Evolutionary conservation across 129 eudicot genomes (phyloP).

Genomic region (Chrysanthemum makinoi): DNA sequence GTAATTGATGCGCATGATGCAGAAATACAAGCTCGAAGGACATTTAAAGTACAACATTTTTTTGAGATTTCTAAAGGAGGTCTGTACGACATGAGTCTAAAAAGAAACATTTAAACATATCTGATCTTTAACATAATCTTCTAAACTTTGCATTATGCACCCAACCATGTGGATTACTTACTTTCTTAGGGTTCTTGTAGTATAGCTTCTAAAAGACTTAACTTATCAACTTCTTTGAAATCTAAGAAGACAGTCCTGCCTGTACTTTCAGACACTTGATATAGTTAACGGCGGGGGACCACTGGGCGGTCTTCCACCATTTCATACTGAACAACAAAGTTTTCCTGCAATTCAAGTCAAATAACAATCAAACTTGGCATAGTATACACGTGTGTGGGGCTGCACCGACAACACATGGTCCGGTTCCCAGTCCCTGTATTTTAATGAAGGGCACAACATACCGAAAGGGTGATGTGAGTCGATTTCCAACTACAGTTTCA

Average conservation of each 20-base stretch:
- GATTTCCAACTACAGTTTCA: not conserved
- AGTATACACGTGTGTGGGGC: not conserved
- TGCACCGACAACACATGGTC: not conserved
- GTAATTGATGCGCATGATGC: not conserved
- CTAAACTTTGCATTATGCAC: conserved; percentile 26
- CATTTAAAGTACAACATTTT: conserved; percentile 17
- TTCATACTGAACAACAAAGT: conserved; percentile 78
- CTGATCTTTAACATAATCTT: conserved; percentile 14
- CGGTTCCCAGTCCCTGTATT: not conserved
- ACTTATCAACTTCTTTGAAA: conserved; percentile 18
- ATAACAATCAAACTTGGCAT: conserved; percentile 12
- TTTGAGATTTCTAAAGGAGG: conserved; percentile 24
- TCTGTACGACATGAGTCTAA: conserved; percentile 20
- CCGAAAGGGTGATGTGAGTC: too few relatives aligned
- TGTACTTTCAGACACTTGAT: conserved; percentile 3
- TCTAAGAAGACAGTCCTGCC: not conserved
- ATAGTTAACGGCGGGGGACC: conserved; percentile 47
- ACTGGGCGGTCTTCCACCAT: conserved; percentile 75
- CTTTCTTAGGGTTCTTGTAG: conserved; percentile 20
- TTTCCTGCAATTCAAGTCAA: conserved; percentile 57
- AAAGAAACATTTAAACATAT: conserved; percentile 19
- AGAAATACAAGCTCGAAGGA: conserved; percentile 6
- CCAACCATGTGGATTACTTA: conserved; percentile 32
- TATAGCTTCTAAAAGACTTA: conserved; percentile 28
- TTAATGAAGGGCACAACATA: too few relatives aligned